Percentiles rank a stretch among this genome's conserved stretches.
Evolutionary conservation across 164 flowering plant species (phyloP).

Genomic region (Aristolochia californica): DNA sequence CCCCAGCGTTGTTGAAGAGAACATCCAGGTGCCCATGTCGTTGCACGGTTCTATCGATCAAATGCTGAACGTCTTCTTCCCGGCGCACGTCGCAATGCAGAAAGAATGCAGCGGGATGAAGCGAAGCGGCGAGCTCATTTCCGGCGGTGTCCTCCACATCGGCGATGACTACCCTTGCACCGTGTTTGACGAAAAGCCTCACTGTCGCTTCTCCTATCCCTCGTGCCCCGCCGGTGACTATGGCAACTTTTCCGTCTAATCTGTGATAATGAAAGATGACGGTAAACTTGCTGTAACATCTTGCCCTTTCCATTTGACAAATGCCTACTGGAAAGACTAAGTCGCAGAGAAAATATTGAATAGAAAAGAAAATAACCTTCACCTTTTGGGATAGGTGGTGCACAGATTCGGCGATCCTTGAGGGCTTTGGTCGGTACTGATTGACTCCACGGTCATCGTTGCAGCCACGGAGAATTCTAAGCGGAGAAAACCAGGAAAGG

Average conservation of each 20-base stretch:
- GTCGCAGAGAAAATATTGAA: neutral
- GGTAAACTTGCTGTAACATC: no score
- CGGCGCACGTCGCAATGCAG: constrained; percentile 63
- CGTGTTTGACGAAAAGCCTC: constrained; percentile 50
- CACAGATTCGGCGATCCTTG: constrained; percentile 19
- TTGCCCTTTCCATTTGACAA: no score
- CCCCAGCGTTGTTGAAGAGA: constrained; percentile 80
- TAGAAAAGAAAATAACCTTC: neutral
- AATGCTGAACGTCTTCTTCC: constrained; percentile 45
- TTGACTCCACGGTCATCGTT: constrained; percentile 31
- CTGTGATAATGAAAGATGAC: constrained; percentile 16
- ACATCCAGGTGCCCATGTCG: constrained; percentile 54
- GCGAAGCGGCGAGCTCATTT: constrained; percentile 23
- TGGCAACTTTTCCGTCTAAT: constrained; percentile 70
- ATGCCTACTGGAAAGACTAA: neutral
- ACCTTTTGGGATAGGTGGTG: constrained; percentile 30
- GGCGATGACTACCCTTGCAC: constrained; percentile 64
- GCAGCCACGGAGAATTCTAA: no score
- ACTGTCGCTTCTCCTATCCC: constrained; percentile 83
- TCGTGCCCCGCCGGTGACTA: constrained; percentile 71
- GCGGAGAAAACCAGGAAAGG: no score
- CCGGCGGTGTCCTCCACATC: constrained; percentile 54
- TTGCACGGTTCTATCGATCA: constrained; percentile 33
- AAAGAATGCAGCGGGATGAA: constrained; percentile 37
- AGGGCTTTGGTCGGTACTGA: constrained; percentile 20